These are phyloP conservation scores for Pseudonectria foliicola DNA, from an alignment of 2,329 filamentous ascomycete species.

Conservation along the genomic window DNA sequence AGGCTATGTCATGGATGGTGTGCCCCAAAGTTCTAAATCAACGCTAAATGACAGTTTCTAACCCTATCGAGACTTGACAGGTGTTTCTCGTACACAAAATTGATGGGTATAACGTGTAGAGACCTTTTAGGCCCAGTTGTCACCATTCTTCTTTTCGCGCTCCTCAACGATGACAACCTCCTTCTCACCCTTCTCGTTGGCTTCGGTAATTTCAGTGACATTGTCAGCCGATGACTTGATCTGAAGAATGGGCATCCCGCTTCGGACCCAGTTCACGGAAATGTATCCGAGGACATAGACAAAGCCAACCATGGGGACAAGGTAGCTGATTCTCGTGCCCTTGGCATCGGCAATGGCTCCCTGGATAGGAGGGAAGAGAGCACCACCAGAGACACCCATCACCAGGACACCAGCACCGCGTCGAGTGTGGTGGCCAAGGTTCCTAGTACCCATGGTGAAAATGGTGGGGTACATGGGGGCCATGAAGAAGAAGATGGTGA, in stretches of 20 bases:
- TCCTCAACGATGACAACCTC: slow-evolving; percentile 10
- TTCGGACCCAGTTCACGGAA: slow-evolving; percentile 11
- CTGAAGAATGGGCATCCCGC: slow-evolving; percentile 10
- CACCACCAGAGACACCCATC: slow-evolving; percentile 64
- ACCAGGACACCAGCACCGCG: slow-evolving; percentile 65
- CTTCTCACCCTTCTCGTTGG: slow-evolving; percentile 3
- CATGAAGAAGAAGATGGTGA: slow-evolving; percentile 69
- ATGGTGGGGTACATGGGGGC: slow-evolving; percentile 77
- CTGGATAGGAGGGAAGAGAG: slow-evolving; percentile 26
- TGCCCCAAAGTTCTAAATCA: no score
- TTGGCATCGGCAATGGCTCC: slow-evolving; percentile 16
- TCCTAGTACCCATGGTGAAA: slow-evolving; percentile 67
- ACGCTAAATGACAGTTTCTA: no score
- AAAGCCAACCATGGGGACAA: slow-evolving; percentile 17
- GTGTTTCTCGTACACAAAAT: no score
- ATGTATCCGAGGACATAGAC: slow-evolving; percentile 18
- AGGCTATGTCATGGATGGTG: no score
- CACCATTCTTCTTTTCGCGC: slow-evolving; percentile 14
- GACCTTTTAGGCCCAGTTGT: slow-evolving; percentile 8
- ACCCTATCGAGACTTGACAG: no score
- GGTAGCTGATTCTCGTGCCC: slow-evolving; percentile 16
- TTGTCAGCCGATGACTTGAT: slow-evolving; percentile 5
- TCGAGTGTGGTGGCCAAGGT: slow-evolving; percentile 69
- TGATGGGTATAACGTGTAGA: no score
- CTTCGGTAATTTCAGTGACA: slow-evolving; percentile 1